Evolutionary conservation across 306 rosid species (phyloP), one percentile per base, ranked within the genome.

Genomic region (Quercus wislizeni): DNA sequence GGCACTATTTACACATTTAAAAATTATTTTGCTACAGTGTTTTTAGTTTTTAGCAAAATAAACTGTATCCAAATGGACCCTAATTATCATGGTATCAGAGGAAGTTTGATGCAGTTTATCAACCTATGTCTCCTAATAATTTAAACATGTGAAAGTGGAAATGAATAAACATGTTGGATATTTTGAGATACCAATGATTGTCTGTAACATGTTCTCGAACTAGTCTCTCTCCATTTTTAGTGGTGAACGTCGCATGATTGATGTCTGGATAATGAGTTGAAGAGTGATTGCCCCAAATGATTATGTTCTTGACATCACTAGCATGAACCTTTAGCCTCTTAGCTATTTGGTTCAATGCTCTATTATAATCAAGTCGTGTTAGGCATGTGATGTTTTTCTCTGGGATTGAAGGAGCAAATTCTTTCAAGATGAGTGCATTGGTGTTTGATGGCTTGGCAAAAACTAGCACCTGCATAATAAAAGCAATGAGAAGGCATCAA

Each of bases 361-460:
- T 91, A 65, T 95, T 95, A 52, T 95, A 98, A 86, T 95, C 98
- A n/a, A 93, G 88, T 71, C 98, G 33, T 15, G 99, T 95, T 35
- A 93, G 94, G 28, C 97, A 95, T 1, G 96, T 93, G 71, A 95
- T 86, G 55, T 95, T 95, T 62, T 93, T 89, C 79, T 87, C 91
- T 0, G 96, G 90, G 68, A 95, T 93, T 69, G 95, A 90, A 77
- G 93, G 96, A 59, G 97, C 96, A 74, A 76, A 93, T 72, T 95
- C 98, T 84, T 91, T 95, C 87, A 95, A 69, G 77, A 95, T 84
- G 49, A 93, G 89, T 72, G 96, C 96, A 80, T 92, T 95, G 31
- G 98, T 95, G 88, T 95, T 93, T 69, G 98, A 97, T 12, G 99
- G 99, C 85, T 95, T 91, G 11, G 99, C 98, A 74, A 95, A 91